Evolutionary conservation across 176 grass and related monocot species (phyloP).

Genomic region (Avena eriantha): DNA sequence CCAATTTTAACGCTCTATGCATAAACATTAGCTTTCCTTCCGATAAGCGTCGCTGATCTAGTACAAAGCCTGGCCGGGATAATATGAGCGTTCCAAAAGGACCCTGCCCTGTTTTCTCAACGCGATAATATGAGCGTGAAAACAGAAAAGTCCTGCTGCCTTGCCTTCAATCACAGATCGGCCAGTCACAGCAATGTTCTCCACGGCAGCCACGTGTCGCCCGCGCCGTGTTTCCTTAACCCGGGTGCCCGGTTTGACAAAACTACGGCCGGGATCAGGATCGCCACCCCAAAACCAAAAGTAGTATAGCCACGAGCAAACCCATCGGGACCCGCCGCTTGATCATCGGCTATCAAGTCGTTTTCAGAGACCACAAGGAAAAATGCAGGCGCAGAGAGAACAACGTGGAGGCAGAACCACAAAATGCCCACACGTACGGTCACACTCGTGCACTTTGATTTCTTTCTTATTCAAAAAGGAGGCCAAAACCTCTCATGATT

Average conservation of each 20-base stretch:
- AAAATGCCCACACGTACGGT: neutral
- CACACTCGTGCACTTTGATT: neutral
- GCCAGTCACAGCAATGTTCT: neutral
- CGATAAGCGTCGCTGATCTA: too few species aligned
- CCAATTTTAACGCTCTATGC: too few species aligned
- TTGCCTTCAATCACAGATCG: neutral
- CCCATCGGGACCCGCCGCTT: neutral
- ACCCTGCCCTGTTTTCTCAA: neutral
- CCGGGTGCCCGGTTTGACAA: neutral
- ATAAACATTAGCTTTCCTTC: too few species aligned
- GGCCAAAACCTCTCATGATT: too few species aligned
- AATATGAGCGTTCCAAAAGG: too few species aligned
- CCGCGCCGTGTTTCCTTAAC: conserved; percentile 34
- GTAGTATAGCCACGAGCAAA: neutral
- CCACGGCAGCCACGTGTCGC: conserved; percentile 38
- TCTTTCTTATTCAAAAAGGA: neutral
- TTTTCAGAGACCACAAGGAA: conserved; percentile 5
- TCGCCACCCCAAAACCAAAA: neutral
- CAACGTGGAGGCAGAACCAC: neutral
- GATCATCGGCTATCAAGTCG: neutral
- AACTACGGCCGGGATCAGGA: neutral
- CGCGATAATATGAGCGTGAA: neutral
- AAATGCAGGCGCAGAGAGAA: neutral
- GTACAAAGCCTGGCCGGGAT: too few species aligned
- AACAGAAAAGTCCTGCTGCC: neutral